Evolutionary conservation across 768 basidiomycete genomes (phyloP).

Genomic region (Kwoniella botswanensis): DNA sequence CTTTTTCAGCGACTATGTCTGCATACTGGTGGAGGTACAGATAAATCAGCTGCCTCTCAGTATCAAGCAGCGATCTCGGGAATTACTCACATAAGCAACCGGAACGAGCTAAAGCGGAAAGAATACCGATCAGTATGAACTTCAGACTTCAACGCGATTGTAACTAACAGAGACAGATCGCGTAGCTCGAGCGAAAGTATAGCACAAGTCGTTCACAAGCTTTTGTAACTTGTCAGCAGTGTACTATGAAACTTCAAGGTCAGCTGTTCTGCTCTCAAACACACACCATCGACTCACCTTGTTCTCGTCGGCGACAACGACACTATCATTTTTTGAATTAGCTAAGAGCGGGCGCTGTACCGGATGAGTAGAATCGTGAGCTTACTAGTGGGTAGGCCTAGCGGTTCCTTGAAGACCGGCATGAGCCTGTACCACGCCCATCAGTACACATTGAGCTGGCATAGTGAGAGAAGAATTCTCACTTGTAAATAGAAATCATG

Average conservation of each 20-base stretch:
- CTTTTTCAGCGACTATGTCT: conserved; percentile 30
- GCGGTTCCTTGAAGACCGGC: conserved; percentile 56
- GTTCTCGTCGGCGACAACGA: conserved; percentile 43
- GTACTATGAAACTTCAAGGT: conserved; percentile 17
- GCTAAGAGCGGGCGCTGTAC: neutral
- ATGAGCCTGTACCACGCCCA: conserved; percentile 31
- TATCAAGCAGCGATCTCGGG: conserved; percentile 1
- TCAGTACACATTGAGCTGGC: neutral
- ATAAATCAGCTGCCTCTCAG: neutral
- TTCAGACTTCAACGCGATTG: neutral
- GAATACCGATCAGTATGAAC: neutral
- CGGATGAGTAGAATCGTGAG: neutral
- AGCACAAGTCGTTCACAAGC: conserved; percentile 40
- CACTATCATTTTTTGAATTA: neutral
- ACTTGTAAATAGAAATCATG: conserved; percentile 57
- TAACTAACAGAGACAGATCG: conserved; percentile 37
- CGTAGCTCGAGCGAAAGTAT: conserved; percentile 43
- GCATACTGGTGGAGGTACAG: conserved; percentile 2
- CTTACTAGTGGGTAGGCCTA: conserved; percentile 54
- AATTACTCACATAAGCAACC: conserved; percentile 27
- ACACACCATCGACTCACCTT: conserved; percentile 17
- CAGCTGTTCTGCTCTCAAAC: too few species aligned
- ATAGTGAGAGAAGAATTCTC: neutral
- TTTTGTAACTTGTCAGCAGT: conserved; percentile 41
- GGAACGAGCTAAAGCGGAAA: conserved; percentile 23